A percentile compares a stretch with the other conserved stretches of the same genome.
These are phyloP conservation scores for Mortierella antarctica DNA, from an alignment of 192 early-diverging fungal species.

Conservation along the genomic window DNA sequence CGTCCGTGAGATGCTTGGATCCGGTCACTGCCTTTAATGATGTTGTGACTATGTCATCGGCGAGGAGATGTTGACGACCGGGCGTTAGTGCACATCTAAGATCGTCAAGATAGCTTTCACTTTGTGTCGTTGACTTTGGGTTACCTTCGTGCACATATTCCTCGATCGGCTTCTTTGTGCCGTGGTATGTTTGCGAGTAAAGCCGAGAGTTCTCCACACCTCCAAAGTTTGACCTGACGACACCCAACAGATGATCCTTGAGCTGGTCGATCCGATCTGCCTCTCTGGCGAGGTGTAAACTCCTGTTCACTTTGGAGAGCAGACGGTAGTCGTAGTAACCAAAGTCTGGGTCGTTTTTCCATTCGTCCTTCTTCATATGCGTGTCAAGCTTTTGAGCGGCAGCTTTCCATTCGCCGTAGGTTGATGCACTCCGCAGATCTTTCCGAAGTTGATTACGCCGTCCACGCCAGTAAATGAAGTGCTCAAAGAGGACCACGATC, in stretches of 20 bases:
- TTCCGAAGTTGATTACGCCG: constrained; percentile 56
- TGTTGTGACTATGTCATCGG: constrained; percentile 57
- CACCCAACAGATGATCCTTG: constrained; percentile 65
- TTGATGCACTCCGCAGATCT: constrained; percentile 61
- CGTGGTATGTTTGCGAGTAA: constrained; percentile 78
- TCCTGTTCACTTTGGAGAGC: constrained; percentile 68
- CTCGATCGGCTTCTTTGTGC: constrained; percentile 79
- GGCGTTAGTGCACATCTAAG: background rate
- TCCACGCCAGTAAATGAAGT: constrained; percentile 66
- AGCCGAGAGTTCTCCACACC: constrained; percentile 80
- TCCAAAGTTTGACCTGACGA: constrained; percentile 80
- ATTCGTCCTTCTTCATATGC: constrained; percentile 74
- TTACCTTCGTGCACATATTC: constrained; percentile 74
- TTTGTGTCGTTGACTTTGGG: background rate
- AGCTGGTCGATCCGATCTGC: constrained; percentile 52
- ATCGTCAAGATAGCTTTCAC: background rate
- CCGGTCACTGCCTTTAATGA: constrained; percentile 54
- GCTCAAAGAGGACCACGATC: constrained; percentile 74
- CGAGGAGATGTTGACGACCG: background rate
- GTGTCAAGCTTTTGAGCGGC: constrained; percentile 70
- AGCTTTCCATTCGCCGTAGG: constrained; percentile 72
- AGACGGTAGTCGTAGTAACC: constrained; percentile 74
- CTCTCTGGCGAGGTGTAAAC: constrained; percentile 51
- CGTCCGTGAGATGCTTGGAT: constrained; percentile 46
- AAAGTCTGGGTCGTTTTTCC: constrained; percentile 70